Conservation (phyloP, 768 basidiomycete species). For the Tremella fuciformis region DNA sequence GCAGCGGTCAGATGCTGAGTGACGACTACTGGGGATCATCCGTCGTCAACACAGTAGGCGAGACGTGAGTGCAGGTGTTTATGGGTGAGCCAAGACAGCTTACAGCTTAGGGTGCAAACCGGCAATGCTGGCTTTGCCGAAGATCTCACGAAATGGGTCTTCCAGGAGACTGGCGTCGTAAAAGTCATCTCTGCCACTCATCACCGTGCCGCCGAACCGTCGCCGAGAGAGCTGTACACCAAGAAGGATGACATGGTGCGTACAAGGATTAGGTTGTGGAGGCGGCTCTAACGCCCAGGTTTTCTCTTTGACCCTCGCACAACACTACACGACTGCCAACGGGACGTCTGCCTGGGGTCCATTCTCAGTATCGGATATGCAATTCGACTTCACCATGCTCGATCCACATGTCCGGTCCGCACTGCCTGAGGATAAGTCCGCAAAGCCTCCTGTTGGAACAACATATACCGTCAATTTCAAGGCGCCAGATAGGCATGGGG, state of each 20-base stretch:
- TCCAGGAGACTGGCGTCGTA: conserved; percentile 79
- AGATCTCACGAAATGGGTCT: conserved; percentile 82
- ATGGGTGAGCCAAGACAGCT: neutral
- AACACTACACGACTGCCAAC: conserved; percentile 57
- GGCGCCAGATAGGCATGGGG: conserved; percentile 91
- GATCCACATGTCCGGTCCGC: conserved; percentile 90
- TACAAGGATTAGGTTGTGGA: conserved; percentile 2
- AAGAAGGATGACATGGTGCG: conserved; percentile 78
- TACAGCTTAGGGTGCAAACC: conserved; percentile 53
- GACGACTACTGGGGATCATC: conserved; percentile 70
- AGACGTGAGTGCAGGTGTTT: conserved; percentile 54
- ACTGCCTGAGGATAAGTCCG: conserved; percentile 57
- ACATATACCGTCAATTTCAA: conserved; percentile 77
- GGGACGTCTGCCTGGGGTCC: conserved; percentile 63
- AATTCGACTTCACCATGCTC: conserved; percentile 97
- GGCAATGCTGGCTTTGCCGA: conserved; percentile 72
- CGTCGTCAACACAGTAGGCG: conserved; percentile 53
- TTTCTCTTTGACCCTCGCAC: conserved; percentile 70
- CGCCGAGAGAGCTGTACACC: conserved; percentile 71
- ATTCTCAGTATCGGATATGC: conserved; percentile 71
- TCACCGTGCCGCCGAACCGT: conserved; percentile 64
- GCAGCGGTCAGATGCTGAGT: conserved; percentile 73
- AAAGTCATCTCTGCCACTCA: conserved; percentile 70
- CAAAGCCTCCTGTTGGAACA: conserved; percentile 14
- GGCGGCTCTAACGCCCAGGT: conserved; percentile 53